These are phyloP conservation scores for Lunasporangiospora selenospora DNA, from an alignment of 192 early-diverging fungal genomes.

Conservation along the genomic window DNA sequence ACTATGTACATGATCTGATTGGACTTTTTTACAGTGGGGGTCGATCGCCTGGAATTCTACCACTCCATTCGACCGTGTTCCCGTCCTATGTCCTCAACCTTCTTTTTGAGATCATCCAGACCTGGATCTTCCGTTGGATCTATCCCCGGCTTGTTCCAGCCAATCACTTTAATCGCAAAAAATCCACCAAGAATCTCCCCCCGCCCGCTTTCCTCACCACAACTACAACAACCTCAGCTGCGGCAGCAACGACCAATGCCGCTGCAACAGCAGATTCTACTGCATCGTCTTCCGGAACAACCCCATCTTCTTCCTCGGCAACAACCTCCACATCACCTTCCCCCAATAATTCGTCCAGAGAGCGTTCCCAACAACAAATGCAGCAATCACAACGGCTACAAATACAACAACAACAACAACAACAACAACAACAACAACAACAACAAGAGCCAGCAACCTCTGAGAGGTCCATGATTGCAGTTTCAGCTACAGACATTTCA, in stretches of 20 bases:
- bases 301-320: too few relatives aligned
- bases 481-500: constrained; percentile 38
- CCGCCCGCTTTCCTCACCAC: neutral
- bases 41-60: constrained; percentile 31
- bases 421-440: constrained; percentile 1
- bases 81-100: constrained; percentile 43
- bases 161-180: constrained; percentile 22
- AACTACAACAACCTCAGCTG: too few relatives aligned
- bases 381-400: constrained; percentile 13
- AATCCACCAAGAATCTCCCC: constrained; percentile 1
- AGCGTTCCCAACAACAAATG: neutral
- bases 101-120: constrained; percentile 44
- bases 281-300: too few relatives aligned
- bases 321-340: neutral
- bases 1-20: constrained; percentile 44
- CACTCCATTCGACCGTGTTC: constrained; percentile 36
- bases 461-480: constrained; percentile 13
- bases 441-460: neutral
- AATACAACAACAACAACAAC: neutral
- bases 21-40: constrained; percentile 38
- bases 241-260: too few relatives aligned
- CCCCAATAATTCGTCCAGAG: too few relatives aligned
- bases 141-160: constrained; percentile 35
- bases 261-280: too few relatives aligned
- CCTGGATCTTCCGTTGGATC: constrained; percentile 47